Percentiles rank a stretch among this genome's conserved stretches.
Evolutionary conservation across 2,329 filamentous ascomycete species (phyloP).

Genomic region (Aspergillus chevalieri): DNA sequence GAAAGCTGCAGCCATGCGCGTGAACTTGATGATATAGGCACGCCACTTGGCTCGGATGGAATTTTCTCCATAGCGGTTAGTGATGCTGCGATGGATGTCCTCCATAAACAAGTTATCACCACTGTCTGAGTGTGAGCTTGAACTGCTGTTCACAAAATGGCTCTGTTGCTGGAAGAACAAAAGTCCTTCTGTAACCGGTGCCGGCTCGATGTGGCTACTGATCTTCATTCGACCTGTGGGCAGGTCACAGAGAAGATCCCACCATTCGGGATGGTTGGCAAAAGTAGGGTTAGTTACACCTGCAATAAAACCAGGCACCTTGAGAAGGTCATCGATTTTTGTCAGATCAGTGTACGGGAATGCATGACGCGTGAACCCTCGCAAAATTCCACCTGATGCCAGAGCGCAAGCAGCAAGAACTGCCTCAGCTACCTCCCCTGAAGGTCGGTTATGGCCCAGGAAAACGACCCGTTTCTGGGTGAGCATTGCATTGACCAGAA

Average conservation of each 20-base stretch:
- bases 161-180: slow-evolving; percentile 76
- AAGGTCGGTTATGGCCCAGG: slow-evolving; percentile 88
- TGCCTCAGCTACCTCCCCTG: slow-evolving; percentile 94
- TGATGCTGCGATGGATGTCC: slow-evolving; percentile 75
- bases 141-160: slow-evolving; percentile 18
- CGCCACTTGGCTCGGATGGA: slow-evolving; percentile 89
- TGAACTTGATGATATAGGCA: slow-evolving; percentile 91
- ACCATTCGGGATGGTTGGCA: slow-evolving; percentile 92
- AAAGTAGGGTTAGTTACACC: slow-evolving; percentile 97
- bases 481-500: slow-evolving; percentile 86
- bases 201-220: slow-evolving; percentile 75
- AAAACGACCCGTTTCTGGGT: slow-evolving; percentile 97
- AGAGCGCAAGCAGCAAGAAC: slow-evolving; percentile 94
- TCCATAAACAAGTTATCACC: slow-evolving; percentile 87
- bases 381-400: slow-evolving; percentile 82
- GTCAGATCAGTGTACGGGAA: slow-evolving; percentile 98
- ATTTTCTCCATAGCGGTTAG: slow-evolving; percentile 78
- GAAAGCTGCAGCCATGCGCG: slow-evolving; percentile 83
- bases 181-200: slow-evolving; percentile 75
- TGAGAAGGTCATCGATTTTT: slow-evolving; percentile 92
- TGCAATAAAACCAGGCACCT: slow-evolving; percentile 94
- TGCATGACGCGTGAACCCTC: slow-evolving; percentile 90
- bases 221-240: slow-evolving; percentile 92
- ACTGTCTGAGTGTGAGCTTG: slow-evolving; percentile 54
- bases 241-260: slow-evolving; percentile 92